Evolutionary conservation across 176 grass and related monocot species (phyloP).

Genomic region (Leersia perrieri): DNA sequence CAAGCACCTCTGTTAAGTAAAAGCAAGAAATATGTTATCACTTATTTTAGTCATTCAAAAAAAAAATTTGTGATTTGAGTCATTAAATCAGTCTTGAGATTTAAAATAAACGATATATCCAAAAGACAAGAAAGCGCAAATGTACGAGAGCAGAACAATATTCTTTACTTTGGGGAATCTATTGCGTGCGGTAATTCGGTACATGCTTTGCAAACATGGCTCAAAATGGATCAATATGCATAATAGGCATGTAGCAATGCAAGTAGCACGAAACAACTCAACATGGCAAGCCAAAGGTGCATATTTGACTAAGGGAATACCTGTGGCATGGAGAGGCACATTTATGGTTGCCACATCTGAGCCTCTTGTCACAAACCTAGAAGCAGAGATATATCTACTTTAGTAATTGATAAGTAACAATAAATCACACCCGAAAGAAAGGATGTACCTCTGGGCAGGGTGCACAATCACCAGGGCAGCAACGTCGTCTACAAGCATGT

Average conservation of each 20-base stretch:
- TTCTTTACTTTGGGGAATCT: neutral
- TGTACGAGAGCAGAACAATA: neutral
- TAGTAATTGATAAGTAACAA: conserved; percentile 26
- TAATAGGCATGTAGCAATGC: neutral
- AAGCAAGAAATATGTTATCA: conserved; percentile 17
- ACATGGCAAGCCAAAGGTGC: neutral
- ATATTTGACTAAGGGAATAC: conserved; percentile 38
- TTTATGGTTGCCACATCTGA: conserved; percentile 92
- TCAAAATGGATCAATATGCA: conserved; percentile 3
- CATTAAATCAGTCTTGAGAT: neutral
- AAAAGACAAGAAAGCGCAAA: conserved; percentile 17
- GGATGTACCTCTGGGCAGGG: conserved; percentile 69
- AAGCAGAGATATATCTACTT: conserved; percentile 36
- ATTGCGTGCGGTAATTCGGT: neutral
- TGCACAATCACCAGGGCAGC: conserved; percentile 80
- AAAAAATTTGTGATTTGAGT: neutral
- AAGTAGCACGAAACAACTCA: neutral
- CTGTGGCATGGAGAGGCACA: conserved; percentile 94
- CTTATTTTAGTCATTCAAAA: conserved; percentile 5
- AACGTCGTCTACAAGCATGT: conserved; percentile 90
- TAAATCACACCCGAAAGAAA: neutral
- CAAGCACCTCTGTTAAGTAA: conserved; percentile 65
- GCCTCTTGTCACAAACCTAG: conserved; percentile 80
- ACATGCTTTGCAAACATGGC: neutral
- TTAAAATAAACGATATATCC: neutral